These are phyloP conservation scores for Fusarium sp. DNA, from an alignment of 2,329 filamentous ascomycete genomes.

Conservation along the genomic window DNA sequence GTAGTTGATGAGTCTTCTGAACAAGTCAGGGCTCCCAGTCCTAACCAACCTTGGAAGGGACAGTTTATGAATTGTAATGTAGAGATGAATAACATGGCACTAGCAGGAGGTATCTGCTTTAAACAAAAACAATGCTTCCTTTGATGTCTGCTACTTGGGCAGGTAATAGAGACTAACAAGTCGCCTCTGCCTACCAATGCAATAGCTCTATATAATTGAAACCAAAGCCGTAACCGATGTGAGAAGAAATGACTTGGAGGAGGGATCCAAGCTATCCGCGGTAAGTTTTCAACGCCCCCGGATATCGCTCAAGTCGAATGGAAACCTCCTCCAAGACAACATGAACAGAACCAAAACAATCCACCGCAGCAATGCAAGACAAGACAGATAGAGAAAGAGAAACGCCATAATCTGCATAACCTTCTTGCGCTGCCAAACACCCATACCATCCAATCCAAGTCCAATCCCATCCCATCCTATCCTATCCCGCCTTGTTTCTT, in stretches of 20 bases:
- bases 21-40: neutral
- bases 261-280: neutral
- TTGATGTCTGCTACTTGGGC: neutral
- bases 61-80: neutral
- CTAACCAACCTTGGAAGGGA: neutral
- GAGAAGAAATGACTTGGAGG: neutral
- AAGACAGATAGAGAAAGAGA: neutral
- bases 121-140: neutral
- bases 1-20: neutral
- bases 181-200: neutral
- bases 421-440: neutral
- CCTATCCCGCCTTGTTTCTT: constrained; percentile 5
- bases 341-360: neutral
- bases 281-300: neutral
- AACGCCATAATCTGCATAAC: constrained; percentile 14
- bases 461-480: constrained; percentile 13
- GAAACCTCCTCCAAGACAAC: neutral
- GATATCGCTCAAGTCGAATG: neutral
- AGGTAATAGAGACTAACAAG: neutral
- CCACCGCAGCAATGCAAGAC: neutral
- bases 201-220: neutral
- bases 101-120: neutral
- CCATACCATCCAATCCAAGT: constrained; percentile 3
- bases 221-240: neutral
- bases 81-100: neutral